Percentiles rank a stretch among this genome's conserved stretches.
These are phyloP conservation scores for Fusarium tricinctum DNA, from an alignment of 2,329 filamentous ascomycete genomes.

Conservation along the genomic window DNA sequence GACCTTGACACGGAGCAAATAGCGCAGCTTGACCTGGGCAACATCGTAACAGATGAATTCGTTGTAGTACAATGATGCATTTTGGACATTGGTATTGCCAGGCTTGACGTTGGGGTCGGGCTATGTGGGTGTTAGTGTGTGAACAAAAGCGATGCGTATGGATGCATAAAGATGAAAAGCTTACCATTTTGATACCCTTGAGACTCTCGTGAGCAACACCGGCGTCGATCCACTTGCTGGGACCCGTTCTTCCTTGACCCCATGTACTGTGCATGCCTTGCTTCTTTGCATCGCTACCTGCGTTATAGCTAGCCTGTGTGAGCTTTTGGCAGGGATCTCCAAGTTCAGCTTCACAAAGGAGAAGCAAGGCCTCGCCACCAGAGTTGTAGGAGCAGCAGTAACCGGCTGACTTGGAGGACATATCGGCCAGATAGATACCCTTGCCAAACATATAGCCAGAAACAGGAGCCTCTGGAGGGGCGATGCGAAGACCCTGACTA, in stretches of 20 bases:
- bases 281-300: slow-evolving; percentile 72
- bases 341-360: slow-evolving; percentile 85
- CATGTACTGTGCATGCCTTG: slow-evolving; percentile 76
- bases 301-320: slow-evolving; percentile 68
- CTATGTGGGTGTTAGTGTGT: slow-evolving; percentile 50
- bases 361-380: slow-evolving; percentile 78
- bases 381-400: slow-evolving; percentile 77
- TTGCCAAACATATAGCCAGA: slow-evolving; percentile 92
- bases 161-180: slow-evolving; percentile 43
- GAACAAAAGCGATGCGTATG: not conserved
- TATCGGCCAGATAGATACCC: slow-evolving; percentile 89
- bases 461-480: slow-evolving; percentile 84
- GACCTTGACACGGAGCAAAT: slow-evolving; percentile 75
- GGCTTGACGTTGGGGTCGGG: slow-evolving; percentile 65
- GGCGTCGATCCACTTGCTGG: slow-evolving; percentile 82
- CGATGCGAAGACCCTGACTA: slow-evolving; percentile 89
- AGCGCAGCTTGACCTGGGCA: slow-evolving; percentile 77
- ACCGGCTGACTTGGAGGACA: slow-evolving; percentile 84
- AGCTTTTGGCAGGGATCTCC: slow-evolving; percentile 81
- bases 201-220: slow-evolving; percentile 73
- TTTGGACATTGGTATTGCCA: slow-evolving; percentile 61
- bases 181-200: slow-evolving; percentile 77
- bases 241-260: slow-evolving; percentile 76
- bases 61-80: slow-evolving; percentile 73
- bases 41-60: slow-evolving; percentile 81